phyloP scores from a whole-genome alignment of 192 early-diverging fungal species.

The Entophlyctis luteolus region DNA sequence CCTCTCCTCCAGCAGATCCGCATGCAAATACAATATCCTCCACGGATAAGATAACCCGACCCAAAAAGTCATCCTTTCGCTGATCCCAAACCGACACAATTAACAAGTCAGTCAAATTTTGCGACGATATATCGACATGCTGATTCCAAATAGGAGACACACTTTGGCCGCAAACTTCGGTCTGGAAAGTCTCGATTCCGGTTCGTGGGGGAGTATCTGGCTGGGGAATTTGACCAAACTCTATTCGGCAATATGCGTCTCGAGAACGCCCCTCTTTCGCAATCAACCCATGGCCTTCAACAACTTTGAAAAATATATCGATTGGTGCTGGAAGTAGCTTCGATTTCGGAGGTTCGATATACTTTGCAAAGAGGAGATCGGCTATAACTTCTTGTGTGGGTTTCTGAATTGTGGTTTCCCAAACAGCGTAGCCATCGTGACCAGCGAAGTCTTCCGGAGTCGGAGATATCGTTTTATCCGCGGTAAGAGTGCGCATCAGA shows the following conservation, averaged over 20 bases:
- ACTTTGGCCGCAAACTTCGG: constrained; percentile 33
- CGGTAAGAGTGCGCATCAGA: constrained; percentile 38
- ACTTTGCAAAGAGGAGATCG: constrained; percentile 34
- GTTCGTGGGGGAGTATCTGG: constrained; percentile 8
- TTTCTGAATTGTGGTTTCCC: constrained; percentile 28
- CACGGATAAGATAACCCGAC: constrained; percentile 34
- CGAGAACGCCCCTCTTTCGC: constrained; percentile 49
- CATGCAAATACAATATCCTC: constrained; percentile 33
- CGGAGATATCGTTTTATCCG: constrained; percentile 34
- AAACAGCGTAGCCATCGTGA: constrained; percentile 37
- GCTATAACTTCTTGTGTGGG: constrained; percentile 40
- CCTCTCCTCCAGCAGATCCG: constrained; percentile 26
- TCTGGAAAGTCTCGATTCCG: constrained; percentile 37
- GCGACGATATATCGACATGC: constrained; percentile 34
- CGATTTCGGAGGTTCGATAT: constrained; percentile 18
- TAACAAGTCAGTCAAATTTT: constrained; percentile 32
- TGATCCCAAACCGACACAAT: constrained; percentile 45
- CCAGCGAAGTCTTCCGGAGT: constrained; percentile 45
- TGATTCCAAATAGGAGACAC: constrained; percentile 50
- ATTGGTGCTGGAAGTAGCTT: neutral
- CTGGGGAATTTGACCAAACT: constrained; percentile 37
- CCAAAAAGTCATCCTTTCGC: constrained; percentile 49
- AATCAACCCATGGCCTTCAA: constrained; percentile 46
- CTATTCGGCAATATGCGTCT: constrained; percentile 51
- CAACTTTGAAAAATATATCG: constrained; percentile 47